Evolutionary conservation across 768 basidiomycete species (phyloP), one percentile per base, ranked within the genome.

Genomic region (Xerocomellus chrysenteron): DNA sequence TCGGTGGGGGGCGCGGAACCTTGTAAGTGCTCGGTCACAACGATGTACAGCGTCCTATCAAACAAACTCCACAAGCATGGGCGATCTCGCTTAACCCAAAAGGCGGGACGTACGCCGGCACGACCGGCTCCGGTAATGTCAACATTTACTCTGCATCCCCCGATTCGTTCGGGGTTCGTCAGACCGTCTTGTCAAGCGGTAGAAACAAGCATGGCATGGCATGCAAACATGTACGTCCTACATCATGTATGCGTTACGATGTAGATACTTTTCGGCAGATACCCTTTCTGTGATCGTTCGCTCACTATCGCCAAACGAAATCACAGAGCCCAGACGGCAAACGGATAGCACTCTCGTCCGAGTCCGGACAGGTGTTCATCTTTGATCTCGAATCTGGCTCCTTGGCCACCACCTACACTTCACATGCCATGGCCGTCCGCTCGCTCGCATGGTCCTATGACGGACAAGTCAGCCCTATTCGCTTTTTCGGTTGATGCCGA

Each of bases 371-470:
- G 64, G 87, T 96, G 52, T 91, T 83, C 70, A 77, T 98, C 43
- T 88, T 94, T 59, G 94, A 96, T 69, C 69, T 89, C 39, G 87
- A 90, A 67, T 80, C 88, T 2, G 77, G 76, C 56, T 72, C 85
- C 8, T 73, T 96, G 43, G 73, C 80, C 0, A 77, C 83, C 4
- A 90, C 88, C 3, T 95, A 87, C 72, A 85, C 86, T 5, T 91
- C 92, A 3, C 94, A 98, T 70, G 93, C 92, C 11, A 92, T 94
- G 87, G 82, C 86, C 45, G 92, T 94, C 9, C 86, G 94, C 37
- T 87, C 90, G 0, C 71, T 97, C 4, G 82, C 90, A 9, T 98
- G 94, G 94, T 94, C 92, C 11, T 81, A 84, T 48, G 94, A 97
- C 69, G 89, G 88, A 1, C 90, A 85, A 71, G 94, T 95, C 67